These are phyloP conservation scores for Penicillium silybi DNA, from an alignment of 495 filamentous ascomycete species.

Conservation along the genomic window DNA sequence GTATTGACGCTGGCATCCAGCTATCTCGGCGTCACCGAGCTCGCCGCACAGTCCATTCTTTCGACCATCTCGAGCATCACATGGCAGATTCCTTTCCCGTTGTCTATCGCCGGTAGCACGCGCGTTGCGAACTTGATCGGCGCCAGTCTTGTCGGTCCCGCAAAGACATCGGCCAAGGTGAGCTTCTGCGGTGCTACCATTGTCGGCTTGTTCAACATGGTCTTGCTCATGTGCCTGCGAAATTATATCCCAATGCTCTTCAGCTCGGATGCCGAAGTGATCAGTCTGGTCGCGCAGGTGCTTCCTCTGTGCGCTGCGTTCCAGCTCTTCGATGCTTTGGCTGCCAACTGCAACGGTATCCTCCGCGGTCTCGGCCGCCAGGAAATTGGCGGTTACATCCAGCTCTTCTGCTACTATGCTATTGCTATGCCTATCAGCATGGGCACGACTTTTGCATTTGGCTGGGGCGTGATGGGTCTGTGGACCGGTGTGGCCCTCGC, in stretches of 20 bases:
- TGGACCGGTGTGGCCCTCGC: slow-evolving; percentile 80
- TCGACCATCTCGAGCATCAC: slow-evolving; percentile 56
- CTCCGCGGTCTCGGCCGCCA: slow-evolving; percentile 81
- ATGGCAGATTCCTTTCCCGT: slow-evolving; percentile 65
- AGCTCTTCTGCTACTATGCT: slow-evolving; percentile 78
- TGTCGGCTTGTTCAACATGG: slow-evolving; percentile 73
- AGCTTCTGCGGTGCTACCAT: slow-evolving; percentile 59
- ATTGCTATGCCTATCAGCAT: slow-evolving; percentile 83
- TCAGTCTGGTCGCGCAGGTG: slow-evolving; percentile 64
- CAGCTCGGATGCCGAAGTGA: slow-evolving; percentile 75
- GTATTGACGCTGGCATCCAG: slow-evolving; percentile 69
- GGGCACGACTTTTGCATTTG: slow-evolving; percentile 64
- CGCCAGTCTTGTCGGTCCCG: slow-evolving; percentile 66
- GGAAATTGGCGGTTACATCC: slow-evolving; percentile 83
- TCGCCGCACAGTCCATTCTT: slow-evolving; percentile 68
- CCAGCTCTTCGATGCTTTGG: slow-evolving; percentile 81
- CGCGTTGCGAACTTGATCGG: slow-evolving; percentile 64
- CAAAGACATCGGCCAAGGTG: slow-evolving; percentile 66
- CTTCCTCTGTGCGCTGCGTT: slow-evolving; percentile 80
- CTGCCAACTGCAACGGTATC: slow-evolving; percentile 74
- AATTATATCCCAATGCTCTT: slow-evolving; percentile 72
- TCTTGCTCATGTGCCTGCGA: slow-evolving; percentile 59
- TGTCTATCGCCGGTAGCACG: slow-evolving; percentile 60
- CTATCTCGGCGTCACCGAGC: slow-evolving; percentile 63
- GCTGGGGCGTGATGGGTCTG: slow-evolving; percentile 70